Evolutionary conservation across 352 stramenopile species (phyloP), one percentile per base, ranked within the genome.

Genomic region (Phytophthora constricta): DNA sequence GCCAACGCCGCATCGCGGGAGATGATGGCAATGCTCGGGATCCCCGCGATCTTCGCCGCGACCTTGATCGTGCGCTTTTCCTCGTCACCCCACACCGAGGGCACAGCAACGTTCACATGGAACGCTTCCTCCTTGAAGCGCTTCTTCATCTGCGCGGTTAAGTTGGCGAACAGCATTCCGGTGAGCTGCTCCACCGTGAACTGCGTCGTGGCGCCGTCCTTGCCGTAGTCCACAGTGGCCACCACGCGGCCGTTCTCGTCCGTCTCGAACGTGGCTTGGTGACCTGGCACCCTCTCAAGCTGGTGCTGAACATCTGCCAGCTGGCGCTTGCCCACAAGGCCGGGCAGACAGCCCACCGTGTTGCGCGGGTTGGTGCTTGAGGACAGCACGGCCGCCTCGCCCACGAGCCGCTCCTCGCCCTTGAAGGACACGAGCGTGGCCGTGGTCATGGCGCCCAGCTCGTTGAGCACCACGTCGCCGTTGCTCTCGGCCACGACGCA

Each of bases 381-480:
- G 28, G 90, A 89, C 39, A 92, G 76, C 59, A 97, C 87, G n/a
- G 87, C 89, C 5, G 86, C 75, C 63, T 97, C 89, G 42, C 91
- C 91, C 26, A 97, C 70, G 17, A 96, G 80, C 1, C 89, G 78
- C 74, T 97, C 88, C 50, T 92, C 78, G 51, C 83, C 82, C 56
- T 94, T 96, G 59, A 97, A 97, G n/a, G 88, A 87, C 57, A 97
- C 86, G 19, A 96, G 72, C 31, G 85, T 93, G 26, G 89, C 87
- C 3, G 87, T 95, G 28, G 88, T 95, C 82, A 96, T 93, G 45
- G 77, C 82, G 37, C 91, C 91, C 9, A 97, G 84, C 70, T 97
- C 89, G 55, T 96, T 97, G 33, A 95, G 84, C 68, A 96, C 83
- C 27, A 96, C 87, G 37, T 96, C 90, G 49, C 88, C 88, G 2